Conservation (phyloP, 192 early-diverging fungal species). For the Backusella sp. region DNA sequence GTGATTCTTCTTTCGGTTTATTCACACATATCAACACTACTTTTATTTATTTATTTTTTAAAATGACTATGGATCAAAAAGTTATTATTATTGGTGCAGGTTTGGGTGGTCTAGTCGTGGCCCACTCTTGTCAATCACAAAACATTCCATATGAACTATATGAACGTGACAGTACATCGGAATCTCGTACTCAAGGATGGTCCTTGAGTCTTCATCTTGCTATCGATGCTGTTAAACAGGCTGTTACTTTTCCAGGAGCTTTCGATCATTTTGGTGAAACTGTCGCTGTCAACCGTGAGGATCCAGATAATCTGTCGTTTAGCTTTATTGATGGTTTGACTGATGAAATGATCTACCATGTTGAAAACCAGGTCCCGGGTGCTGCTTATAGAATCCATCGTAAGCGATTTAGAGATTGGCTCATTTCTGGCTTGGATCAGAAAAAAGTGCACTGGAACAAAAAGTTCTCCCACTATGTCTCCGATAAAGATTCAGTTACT, state of each 20-base stretch:
- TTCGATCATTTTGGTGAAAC: constrained; percentile 11
- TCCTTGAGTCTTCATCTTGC: constrained; percentile 9
- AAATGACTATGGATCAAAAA: neutral
- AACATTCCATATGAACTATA: constrained; percentile 18
- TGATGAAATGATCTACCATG: neutral
- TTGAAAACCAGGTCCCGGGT: neutral
- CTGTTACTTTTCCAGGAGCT: neutral
- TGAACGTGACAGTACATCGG: constrained; percentile 20
- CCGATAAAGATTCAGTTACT: constrained; percentile 18
- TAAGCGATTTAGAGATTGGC: constrained; percentile 4
- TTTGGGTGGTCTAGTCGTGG: constrained; percentile 20
- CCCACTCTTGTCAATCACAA: constrained; percentile 10
- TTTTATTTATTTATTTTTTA: neutral
- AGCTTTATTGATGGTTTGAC: neutral
- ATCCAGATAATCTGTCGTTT: neutral
- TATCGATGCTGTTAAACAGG: neutral
- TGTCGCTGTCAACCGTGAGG: constrained; percentile 1
- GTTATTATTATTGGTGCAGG: constrained; percentile 32
- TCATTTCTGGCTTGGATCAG: neutral
- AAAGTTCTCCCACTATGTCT: constrained; percentile 8
- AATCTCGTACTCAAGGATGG: neutral
- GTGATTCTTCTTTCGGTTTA: neutral
- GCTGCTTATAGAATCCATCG: constrained; percentile 3
- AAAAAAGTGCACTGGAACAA: constrained; percentile 17
- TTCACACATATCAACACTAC: neutral